These are phyloP conservation scores for Telopea speciosissima DNA, from an alignment of 177 flowering plant genomes.

Conservation along the genomic window DNA sequence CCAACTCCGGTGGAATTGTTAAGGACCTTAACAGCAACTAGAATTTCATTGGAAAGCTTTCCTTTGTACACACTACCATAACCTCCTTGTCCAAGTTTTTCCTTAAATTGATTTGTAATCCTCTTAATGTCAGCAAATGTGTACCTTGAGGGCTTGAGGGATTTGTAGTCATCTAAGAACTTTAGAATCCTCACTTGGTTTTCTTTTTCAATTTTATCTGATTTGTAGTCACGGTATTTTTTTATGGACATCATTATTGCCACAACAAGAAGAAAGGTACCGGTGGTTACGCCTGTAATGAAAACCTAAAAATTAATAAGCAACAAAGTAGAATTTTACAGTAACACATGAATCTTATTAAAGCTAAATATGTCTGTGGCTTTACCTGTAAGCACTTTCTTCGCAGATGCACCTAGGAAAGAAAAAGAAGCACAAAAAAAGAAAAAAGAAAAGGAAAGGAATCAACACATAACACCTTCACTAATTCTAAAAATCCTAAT, in stretches of 20 bases:
- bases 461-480: too few relatives aligned
- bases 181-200: conserved; percentile 8
- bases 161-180: conserved; percentile 24
- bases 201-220: neutral
- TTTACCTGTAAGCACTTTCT: too few relatives aligned
- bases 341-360: too few relatives aligned
- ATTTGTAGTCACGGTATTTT: neutral
- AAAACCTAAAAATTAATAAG: too few relatives aligned
- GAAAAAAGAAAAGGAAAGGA: too few relatives aligned
- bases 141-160: conserved; percentile 19
- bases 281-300: neutral
- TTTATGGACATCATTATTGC: neutral
- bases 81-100: conserved; percentile 24
- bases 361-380: too few relatives aligned
- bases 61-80: conserved; percentile 25
- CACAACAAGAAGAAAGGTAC: neutral
- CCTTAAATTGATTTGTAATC: conserved; percentile 20
- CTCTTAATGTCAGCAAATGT: conserved; percentile 21
- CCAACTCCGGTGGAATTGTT: conserved; percentile 12
- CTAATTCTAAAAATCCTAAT: too few relatives aligned
- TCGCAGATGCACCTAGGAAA: too few relatives aligned
- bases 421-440: too few relatives aligned
- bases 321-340: too few relatives aligned
- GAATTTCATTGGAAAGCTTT: conserved; percentile 16
- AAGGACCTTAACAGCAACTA: conserved; percentile 24